Evolutionary conservation across 2,329 filamentous ascomycete species (phyloP), one percentile per base, ranked within the genome.

Genomic region (Beauveria bassiana): DNA sequence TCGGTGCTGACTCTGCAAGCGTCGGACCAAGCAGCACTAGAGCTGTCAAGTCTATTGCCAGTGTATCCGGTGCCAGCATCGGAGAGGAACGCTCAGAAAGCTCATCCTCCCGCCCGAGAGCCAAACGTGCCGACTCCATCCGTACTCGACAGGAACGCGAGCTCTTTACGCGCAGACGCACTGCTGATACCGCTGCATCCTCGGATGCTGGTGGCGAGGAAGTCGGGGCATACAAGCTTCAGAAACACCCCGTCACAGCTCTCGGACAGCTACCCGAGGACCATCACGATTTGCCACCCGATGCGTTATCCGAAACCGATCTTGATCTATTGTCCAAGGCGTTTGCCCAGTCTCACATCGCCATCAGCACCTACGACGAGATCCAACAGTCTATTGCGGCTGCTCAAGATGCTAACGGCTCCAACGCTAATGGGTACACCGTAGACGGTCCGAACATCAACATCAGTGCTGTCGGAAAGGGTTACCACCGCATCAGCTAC

Each of bases 41-140:
- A 63, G 91, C 90, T 8, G 87, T 96, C 66, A 97, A 97, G 75
- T 96, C 93, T 1, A 88, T 96, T 65, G 87, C 90, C 1, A 97
- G 93, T 72, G 81, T 90, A 42, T 93, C 90, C 61, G 90, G 88
- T 40, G 83, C 81, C 40, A 96, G 89, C 71, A 81, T 87, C 3
- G 89, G 86, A 26, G 88, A 89, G 38, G 87, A 87, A 28, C 88
- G 82, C 51, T 78, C 80, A 3, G 83, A 87, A 58, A 83, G 82
- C 3, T 82, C 86, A 0, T 79, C 83, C 28, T 78, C 84, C 6
- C 82, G 90, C 57, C 89, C 88, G 0, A 88, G 83, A 70, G 79
- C 77, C 65, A 89, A 86, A 69, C 86, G 92, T 28, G 86, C 87
- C 60, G 85, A 93, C 61, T 98, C 93, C 0, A 82, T 99, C 63